Evolutionary conservation across 2,329 filamentous ascomycete species (phyloP).

Genomic region (Colletotrichum brevisporum): DNA sequence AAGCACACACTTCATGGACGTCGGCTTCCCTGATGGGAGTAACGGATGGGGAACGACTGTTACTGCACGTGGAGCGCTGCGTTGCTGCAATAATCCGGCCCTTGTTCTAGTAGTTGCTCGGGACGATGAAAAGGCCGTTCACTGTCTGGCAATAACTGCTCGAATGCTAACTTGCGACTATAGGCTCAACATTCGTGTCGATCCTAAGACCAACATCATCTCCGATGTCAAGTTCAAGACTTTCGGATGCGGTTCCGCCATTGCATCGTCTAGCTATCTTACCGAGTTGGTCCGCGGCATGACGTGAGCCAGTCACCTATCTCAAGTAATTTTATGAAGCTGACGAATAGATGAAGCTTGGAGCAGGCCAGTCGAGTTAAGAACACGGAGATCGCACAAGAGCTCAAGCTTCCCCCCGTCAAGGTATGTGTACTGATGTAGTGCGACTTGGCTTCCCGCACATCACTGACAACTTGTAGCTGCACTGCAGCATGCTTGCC

Average conservation of each 20-base stretch:
- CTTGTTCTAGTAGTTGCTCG: too few species aligned
- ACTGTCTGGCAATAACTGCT: too few species aligned
- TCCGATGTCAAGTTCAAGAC: constrained; percentile 98
- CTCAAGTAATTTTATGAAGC: neutral
- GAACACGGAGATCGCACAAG: constrained; percentile 98
- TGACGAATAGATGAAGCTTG: constrained; percentile 56
- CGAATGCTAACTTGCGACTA: constrained; percentile 40
- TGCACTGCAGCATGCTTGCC: constrained; percentile 93
- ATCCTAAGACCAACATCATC: constrained; percentile 89
- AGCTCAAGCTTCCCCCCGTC: constrained; percentile 89
- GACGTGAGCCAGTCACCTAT: constrained; percentile 63
- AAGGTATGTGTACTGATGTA: constrained; percentile 70
- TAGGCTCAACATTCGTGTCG: constrained; percentile 85
- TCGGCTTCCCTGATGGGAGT: neutral
- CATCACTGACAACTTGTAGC: constrained; percentile 60
- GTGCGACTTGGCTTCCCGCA: too few species aligned
- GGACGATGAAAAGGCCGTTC: neutral
- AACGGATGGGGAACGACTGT: too few species aligned
- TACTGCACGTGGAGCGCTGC: too few species aligned
- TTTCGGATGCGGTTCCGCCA: constrained; percentile 94
- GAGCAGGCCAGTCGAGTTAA: constrained; percentile 93
- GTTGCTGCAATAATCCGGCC: too few species aligned
- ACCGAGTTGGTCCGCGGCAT: constrained; percentile 98
- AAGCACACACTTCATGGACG: neutral
- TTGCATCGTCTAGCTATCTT: constrained; percentile 93